phyloP scores from a whole-genome alignment of 1,284 basidiomycete species.

The Ceratobasidium sp. region DNA sequence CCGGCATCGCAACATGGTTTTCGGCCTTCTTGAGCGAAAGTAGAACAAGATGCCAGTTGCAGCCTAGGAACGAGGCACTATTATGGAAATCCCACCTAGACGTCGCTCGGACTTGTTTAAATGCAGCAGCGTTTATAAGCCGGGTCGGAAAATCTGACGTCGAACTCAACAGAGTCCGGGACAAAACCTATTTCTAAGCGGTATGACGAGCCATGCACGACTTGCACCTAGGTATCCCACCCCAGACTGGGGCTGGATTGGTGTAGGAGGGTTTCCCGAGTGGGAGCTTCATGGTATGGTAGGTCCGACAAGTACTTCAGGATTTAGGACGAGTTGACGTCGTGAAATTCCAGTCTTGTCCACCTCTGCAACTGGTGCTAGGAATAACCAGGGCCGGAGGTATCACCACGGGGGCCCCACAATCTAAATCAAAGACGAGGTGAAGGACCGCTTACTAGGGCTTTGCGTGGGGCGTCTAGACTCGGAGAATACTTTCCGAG shows the following conservation, averaged over 20 bases:
- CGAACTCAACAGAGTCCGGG: not conserved
- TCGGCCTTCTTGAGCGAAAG: not conserved
- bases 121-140: not conserved
- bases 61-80: not conserved
- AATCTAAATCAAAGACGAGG: not conserved
- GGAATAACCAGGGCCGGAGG: too few relatives aligned
- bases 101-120: not conserved
- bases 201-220: not conserved
- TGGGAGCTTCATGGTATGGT: not conserved
- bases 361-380: too few relatives aligned
- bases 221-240: not conserved
- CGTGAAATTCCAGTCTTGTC: too few relatives aligned
- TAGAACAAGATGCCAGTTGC: not conserved
- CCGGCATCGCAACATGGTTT: not conserved
- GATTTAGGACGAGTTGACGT: too few relatives aligned
- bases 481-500: not conserved
- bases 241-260: not conserved
- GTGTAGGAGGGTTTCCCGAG: too few relatives aligned
- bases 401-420: not conserved
- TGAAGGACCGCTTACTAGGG: not conserved
- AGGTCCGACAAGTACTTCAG: too few relatives aligned
- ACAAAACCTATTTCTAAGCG: not conserved
- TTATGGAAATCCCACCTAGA: not conserved
- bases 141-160: not conserved
- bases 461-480: not conserved